phyloP scores from a whole-genome alignment of 768 basidiomycete genomes.

The Obba rivulosa region DNA sequence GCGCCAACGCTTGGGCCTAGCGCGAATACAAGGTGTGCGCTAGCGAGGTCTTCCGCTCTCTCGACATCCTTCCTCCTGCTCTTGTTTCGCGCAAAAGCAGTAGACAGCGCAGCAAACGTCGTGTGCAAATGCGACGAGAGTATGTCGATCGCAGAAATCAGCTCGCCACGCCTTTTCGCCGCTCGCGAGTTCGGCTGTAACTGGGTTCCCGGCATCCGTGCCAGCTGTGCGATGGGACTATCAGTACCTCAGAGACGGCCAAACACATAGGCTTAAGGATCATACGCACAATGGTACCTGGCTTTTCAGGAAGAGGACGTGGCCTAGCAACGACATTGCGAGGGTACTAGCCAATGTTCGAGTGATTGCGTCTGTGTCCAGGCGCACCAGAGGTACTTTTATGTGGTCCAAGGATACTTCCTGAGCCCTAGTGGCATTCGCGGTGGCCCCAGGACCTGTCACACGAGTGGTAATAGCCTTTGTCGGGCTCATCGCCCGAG shows the following conservation, averaged over 20 bases:
- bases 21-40: conserved; percentile 55
- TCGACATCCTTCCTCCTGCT: neutral
- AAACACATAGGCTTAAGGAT: neutral
- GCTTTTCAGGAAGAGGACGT: conserved; percentile 72
- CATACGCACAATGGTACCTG: conserved; percentile 71
- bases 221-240: conserved; percentile 65
- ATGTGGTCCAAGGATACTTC: conserved; percentile 1
- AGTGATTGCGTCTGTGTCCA: conserved; percentile 49
- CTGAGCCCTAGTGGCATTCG: neutral
- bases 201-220: conserved; percentile 44
- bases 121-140: conserved; percentile 69
- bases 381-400: conserved; percentile 33
- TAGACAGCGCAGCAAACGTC: conserved; percentile 69
- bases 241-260: neutral
- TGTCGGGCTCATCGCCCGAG: neutral
- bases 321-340: conserved; percentile 56
- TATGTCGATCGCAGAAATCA: conserved; percentile 63
- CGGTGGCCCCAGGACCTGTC: neutral
- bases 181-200: conserved; percentile 45
- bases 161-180: conserved; percentile 54
- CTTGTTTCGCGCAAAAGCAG: conserved; percentile 44
- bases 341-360: conserved; percentile 60
- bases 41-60: conserved; percentile 7
- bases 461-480: neutral
- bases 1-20: conserved; percentile 62